These are phyloP conservation scores for Moesziomyces sp. DNA, from an alignment of 1,284 basidiomycete genomes.

Conservation along the genomic window DNA sequence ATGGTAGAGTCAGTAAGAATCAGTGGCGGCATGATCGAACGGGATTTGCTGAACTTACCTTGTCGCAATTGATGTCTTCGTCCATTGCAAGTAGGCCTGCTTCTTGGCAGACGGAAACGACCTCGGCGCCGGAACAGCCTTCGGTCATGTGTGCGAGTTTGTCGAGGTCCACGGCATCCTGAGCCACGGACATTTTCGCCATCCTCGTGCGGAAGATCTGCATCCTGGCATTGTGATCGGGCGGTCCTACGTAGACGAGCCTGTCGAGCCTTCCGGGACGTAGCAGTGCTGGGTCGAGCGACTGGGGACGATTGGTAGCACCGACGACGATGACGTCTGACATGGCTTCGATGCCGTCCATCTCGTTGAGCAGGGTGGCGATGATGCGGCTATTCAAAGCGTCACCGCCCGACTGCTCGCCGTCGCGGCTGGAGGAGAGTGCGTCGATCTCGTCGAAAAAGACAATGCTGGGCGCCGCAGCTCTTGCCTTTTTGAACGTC, in stretches of 20 bases:
- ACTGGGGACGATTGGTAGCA: conserved; percentile 94
- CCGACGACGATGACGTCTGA: conserved; percentile 92
- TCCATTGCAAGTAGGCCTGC: conserved; percentile 92
- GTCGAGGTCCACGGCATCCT: conserved; percentile 76
- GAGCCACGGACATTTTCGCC: conserved; percentile 79
- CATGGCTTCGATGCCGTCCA: conserved; percentile 96
- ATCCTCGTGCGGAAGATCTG: conserved; percentile 86
- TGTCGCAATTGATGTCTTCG: conserved; percentile 79
- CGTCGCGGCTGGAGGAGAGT: conserved; percentile 80
- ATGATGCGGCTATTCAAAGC: conserved; percentile 86
- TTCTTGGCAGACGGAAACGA: conserved; percentile 92
- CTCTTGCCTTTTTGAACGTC: conserved; percentile 92
- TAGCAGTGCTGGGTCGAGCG: conserved; percentile 91
- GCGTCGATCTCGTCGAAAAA: conserved; percentile 99
- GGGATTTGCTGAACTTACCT: conserved; percentile 71
- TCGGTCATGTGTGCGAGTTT: conserved; percentile 78
- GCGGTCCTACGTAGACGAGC: conserved; percentile 92
- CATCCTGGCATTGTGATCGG: conserved; percentile 79
- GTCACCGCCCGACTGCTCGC: conserved; percentile 70
- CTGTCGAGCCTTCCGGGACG: conserved; percentile 95
- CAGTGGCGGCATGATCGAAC: not conserved
- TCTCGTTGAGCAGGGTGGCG: conserved; percentile 90
- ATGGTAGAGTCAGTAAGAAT: not conserved
- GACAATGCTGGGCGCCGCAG: conserved; percentile 91
- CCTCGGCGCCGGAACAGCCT: conserved; percentile 96